A percentile compares a stretch with the other conserved stretches of the same genome.
Conservation (phyloP, 140 eudicot genomes). For the Senecio squalidus region DNA sequence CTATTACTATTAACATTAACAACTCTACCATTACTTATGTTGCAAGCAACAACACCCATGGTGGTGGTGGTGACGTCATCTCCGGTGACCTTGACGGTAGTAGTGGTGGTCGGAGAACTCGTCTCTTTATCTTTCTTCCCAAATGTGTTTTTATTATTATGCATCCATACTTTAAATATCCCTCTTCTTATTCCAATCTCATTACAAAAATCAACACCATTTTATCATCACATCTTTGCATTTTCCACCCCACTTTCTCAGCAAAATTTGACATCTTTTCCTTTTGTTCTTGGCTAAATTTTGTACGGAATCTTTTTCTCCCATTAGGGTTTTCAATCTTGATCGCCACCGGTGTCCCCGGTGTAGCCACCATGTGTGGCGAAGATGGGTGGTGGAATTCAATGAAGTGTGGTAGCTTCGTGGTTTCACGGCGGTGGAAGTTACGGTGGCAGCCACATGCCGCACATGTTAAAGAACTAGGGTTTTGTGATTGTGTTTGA, state of each 20-base stretch:
- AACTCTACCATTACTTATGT: neutral
- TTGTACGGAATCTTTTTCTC: slow-evolving; percentile 73
- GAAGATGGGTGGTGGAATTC: slow-evolving; percentile 33
- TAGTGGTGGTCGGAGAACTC: neutral
- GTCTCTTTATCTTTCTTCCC: slow-evolving; percentile 36
- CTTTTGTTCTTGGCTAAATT: slow-evolving; percentile 77
- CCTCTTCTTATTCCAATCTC: slow-evolving; percentile 67
- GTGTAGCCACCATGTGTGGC: slow-evolving; percentile 31
- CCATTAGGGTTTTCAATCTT: slow-evolving; percentile 39
- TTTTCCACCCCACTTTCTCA: slow-evolving; percentile 72
- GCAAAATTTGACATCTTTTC: slow-evolving; percentile 64
- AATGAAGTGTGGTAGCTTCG: slow-evolving; percentile 36
- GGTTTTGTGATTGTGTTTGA: slow-evolving; percentile 42
- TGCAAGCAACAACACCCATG: neutral
- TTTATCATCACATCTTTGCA: slow-evolving; percentile 58
- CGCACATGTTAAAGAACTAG: slow-evolving; percentile 68
- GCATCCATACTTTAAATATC: slow-evolving; percentile 95
- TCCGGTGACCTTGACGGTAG: neutral
- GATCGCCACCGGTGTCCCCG: slow-evolving; percentile 48
- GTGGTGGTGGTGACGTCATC: neutral
- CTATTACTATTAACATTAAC: neutral
- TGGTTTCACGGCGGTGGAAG: slow-evolving; percentile 81
- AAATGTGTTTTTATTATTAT: slow-evolving; percentile 70
- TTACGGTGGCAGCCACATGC: slow-evolving; percentile 98
- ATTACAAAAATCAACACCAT: slow-evolving; percentile 52